phyloP scores from a whole-genome alignment of 106 monocot genomes.

The Xerophyta viscosa region DNA sequence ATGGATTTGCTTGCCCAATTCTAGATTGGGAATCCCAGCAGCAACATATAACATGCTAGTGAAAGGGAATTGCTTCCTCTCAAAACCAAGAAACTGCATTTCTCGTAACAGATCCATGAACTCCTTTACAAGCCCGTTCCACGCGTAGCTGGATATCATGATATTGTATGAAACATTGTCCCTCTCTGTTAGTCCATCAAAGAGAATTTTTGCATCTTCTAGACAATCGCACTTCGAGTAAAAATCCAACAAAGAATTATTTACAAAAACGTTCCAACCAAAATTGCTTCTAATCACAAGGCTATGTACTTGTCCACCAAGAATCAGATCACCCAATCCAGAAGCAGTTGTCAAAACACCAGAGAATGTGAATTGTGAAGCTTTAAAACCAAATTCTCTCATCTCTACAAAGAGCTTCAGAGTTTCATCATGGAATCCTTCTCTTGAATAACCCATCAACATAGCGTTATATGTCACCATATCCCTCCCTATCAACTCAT shows the following conservation, averaged over 20 bases:
- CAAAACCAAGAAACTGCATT: conserved; percentile 32
- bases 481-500: conserved; percentile 38
- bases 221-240: conserved; percentile 58
- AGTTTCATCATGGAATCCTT: conserved; percentile 31
- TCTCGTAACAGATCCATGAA: conserved; percentile 41
- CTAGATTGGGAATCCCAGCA: conserved; percentile 20
- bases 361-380: conserved; percentile 76
- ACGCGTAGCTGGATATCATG: conserved; percentile 64
- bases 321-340: conserved; percentile 36
- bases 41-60: conserved; percentile 52
- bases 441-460: conserved; percentile 54
- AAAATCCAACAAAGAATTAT: conserved; percentile 72
- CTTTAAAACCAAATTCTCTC: conserved; percentile 34
- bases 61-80: conserved; percentile 48
- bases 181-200: conserved; percentile 47
- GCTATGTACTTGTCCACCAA: conserved; percentile 63
- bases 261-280: conserved; percentile 67
- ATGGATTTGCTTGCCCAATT: conserved; percentile 66
- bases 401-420: conserved; percentile 47
- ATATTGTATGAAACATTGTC: conserved; percentile 80
- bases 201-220: conserved; percentile 36
- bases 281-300: conserved; percentile 52
- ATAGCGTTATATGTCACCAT: conserved; percentile 73
- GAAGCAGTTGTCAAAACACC: conserved; percentile 42
- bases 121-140: conserved; percentile 30